phyloP scores from a whole-genome alignment of 2,329 filamentous ascomycete genomes.

The Pseudogymnoascus pannorum region DNA sequence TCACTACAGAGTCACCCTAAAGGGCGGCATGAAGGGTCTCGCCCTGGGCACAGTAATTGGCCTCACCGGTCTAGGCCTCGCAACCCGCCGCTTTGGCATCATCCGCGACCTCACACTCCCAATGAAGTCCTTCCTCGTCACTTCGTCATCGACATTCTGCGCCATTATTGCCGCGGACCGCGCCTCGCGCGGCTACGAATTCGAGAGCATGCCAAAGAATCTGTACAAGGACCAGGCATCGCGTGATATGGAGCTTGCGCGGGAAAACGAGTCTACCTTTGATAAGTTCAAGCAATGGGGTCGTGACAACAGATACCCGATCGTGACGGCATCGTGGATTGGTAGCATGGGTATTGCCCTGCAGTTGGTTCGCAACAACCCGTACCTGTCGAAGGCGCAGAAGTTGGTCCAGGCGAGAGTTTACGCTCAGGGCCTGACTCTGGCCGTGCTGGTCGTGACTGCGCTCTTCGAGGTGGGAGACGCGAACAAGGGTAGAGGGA shows the following conservation, averaged over 20 bases:
- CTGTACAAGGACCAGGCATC: slow-evolving; percentile 58
- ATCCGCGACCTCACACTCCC: slow-evolving; percentile 80
- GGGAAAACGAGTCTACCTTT: slow-evolving; percentile 32
- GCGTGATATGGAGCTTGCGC: slow-evolving; percentile 46
- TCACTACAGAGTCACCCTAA: slow-evolving; percentile 74
- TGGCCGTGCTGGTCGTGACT: slow-evolving; percentile 59
- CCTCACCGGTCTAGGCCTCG: slow-evolving; percentile 39
- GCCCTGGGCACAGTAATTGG: slow-evolving; percentile 61
- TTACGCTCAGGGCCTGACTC: slow-evolving; percentile 64
- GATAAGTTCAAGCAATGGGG: slow-evolving; percentile 61
- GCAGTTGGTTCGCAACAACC: slow-evolving; percentile 55
- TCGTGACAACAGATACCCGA: slow-evolving; percentile 58
- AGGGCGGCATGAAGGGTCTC: slow-evolving; percentile 65
- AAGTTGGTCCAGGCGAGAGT: slow-evolving; percentile 71
- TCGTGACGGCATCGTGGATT: slow-evolving; percentile 61
- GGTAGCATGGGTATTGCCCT: slow-evolving; percentile 57
- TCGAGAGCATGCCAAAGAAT: slow-evolving; percentile 57
- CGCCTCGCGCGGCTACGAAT: slow-evolving; percentile 64
- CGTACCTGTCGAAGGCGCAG: slow-evolving; percentile 54
- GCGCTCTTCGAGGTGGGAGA: slow-evolving; percentile 68
- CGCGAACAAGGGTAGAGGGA: slow-evolving; percentile 64
- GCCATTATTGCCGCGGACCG: slow-evolving; percentile 84
- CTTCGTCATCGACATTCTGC: slow-evolving; percentile 72
- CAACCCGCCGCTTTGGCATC: slow-evolving; percentile 59
- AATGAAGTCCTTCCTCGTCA: slow-evolving; percentile 84